Conservation (phyloP, 2,329 filamentous ascomycete genomes). For the Cladophialophora chaetospira region DNA sequence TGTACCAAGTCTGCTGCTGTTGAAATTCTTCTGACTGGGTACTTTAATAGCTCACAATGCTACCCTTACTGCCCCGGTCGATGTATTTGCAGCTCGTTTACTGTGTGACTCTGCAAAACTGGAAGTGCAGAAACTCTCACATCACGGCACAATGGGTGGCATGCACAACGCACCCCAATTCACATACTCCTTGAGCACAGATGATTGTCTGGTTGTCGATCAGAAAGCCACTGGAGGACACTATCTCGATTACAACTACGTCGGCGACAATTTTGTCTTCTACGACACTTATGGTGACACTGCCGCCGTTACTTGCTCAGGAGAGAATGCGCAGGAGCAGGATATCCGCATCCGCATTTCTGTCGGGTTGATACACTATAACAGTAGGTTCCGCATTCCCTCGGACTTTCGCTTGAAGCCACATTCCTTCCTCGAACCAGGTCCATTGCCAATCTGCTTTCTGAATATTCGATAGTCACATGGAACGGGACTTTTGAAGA, state of each 20-base stretch:
- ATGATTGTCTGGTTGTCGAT: background rate
- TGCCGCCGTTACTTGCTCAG: background rate
- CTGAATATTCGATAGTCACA: background rate
- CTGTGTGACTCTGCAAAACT: background rate
- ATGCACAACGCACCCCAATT: background rate
- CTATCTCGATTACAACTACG: slow-evolving; percentile 6
- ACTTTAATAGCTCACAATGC: background rate
- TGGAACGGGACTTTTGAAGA: background rate
- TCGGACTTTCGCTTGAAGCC: no score
- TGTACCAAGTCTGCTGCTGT: background rate
- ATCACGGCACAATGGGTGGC: background rate
- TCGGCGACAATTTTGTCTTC: background rate
- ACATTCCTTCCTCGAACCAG: background rate
- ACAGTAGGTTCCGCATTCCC: no score
- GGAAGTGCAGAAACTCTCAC: background rate
- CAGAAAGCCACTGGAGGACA: background rate
- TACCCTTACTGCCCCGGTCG: background rate
- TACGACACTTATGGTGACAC: slow-evolving; percentile 1
- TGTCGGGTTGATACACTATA: slow-evolving; percentile 1
- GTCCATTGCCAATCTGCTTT: background rate
- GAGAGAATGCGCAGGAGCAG: background rate
- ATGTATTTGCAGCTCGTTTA: background rate
- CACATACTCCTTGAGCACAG: slow-evolving; percentile 4
- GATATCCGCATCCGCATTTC: background rate
- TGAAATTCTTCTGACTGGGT: background rate